phyloP scores from a whole-genome alignment of 169 alveolate species.

The Plasmodium gonderi region DNA sequence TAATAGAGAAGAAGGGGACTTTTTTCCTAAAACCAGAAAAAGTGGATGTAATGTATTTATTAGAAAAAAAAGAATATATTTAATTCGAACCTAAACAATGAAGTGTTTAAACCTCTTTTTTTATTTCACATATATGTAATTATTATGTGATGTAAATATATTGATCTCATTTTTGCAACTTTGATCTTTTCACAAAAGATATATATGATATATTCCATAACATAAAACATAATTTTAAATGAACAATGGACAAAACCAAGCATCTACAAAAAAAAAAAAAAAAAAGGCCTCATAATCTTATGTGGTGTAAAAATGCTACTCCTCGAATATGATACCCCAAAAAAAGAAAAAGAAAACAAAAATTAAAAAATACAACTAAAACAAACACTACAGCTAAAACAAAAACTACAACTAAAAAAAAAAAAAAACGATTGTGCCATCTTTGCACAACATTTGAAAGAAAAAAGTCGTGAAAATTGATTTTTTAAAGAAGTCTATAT shows the following conservation, averaged over 20 bases:
- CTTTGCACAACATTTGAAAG: neutral
- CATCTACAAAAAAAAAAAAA: neutral
- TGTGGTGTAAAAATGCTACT: neutral
- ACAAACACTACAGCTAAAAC: neutral
- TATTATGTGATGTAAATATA: neutral
- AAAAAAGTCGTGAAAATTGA: neutral
- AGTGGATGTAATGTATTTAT: neutral
- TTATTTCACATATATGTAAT: neutral
- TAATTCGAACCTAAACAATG: neutral
- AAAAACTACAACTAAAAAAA: neutral
- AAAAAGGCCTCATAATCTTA: neutral
- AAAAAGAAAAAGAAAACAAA: neutral
- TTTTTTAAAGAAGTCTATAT: neutral
- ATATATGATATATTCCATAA: neutral
- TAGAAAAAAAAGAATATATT: neutral
- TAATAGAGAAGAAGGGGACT: constrained; percentile 6
- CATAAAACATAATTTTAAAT: neutral
- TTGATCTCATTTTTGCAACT: neutral
- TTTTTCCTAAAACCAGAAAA: neutral
- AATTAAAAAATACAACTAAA: neutral
- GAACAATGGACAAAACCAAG: neutral
- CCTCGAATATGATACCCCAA: neutral
- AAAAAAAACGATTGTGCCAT: neutral
- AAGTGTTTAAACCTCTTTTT: neutral
- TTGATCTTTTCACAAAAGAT: neutral